Conservation (phyloP, 345 rosid genomes). For the Crucihimalaya himalaica region DNA sequence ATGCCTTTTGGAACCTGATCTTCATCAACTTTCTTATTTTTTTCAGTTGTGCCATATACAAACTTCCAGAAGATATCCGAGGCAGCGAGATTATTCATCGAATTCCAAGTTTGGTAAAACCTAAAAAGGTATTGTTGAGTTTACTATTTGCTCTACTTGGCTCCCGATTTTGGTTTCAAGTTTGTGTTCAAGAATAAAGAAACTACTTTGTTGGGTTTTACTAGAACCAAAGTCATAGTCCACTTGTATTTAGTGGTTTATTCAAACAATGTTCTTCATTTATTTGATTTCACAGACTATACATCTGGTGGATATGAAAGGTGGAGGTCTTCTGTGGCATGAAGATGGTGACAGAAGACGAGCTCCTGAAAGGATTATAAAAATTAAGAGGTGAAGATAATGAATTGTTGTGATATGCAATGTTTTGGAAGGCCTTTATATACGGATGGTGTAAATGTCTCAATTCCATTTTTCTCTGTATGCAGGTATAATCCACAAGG, state of each 20-base stretch:
- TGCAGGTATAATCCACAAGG: slow-evolving; percentile 70
- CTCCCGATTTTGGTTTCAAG: slow-evolving; percentile 1
- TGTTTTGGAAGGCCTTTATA: background rate
- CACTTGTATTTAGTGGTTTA: background rate
- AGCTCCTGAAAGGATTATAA: slow-evolving; percentile 37
- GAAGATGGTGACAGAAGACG: slow-evolving; percentile 64
- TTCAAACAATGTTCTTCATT: slow-evolving; percentile 7
- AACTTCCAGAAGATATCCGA: slow-evolving; percentile 73
- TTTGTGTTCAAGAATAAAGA: slow-evolving; percentile 4
- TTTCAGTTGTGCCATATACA: slow-evolving; percentile 77
- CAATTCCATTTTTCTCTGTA: slow-evolving; percentile 7
- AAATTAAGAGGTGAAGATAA: slow-evolving; percentile 44
- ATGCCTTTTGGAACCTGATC: background rate
- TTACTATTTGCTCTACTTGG: background rate
- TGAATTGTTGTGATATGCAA: slow-evolving; percentile 32
- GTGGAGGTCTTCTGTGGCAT: slow-evolving; percentile 75
- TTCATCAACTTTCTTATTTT: slow-evolving; percentile 5
- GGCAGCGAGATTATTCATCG: slow-evolving; percentile 63
- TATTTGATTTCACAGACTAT: slow-evolving; percentile 53
- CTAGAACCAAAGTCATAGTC: background rate
- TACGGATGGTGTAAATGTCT: background rate
- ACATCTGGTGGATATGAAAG: slow-evolving; percentile 57
- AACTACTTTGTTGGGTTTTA: slow-evolving; percentile 5
- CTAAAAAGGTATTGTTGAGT: slow-evolving; percentile 60
- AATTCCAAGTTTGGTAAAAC: slow-evolving; percentile 63